These are phyloP conservation scores for Nannochloris sp. DNA, from an alignment of 139 green algal genomes.

Conservation along the genomic window DNA sequence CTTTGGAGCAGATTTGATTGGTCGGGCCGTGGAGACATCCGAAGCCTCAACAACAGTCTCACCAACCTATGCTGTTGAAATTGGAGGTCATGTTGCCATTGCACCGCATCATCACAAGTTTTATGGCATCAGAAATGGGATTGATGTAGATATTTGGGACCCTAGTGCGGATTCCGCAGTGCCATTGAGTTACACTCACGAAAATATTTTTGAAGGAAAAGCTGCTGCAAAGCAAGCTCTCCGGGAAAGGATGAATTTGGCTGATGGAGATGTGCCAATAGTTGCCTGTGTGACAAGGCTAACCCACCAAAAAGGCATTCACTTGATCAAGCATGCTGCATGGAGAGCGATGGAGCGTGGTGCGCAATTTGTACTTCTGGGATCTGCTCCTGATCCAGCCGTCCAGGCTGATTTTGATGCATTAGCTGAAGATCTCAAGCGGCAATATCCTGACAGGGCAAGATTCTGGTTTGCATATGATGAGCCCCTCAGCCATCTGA, in stretches of 20 bases:
- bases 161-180: constrained; percentile 66
- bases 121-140: constrained; percentile 88
- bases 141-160: constrained; percentile 97
- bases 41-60: constrained; percentile 86
- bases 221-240: constrained; percentile 52
- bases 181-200: constrained; percentile 54
- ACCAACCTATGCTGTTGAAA: constrained; percentile 85
- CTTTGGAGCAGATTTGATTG: constrained; percentile 80
- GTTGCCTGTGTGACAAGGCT: constrained; percentile 70
- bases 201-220: constrained; percentile 47
- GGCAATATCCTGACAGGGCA: constrained; percentile 65
- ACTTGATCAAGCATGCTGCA: constrained; percentile 95
- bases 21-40: constrained; percentile 43
- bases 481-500: constrained; percentile 80
- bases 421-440: constrained; percentile 50
- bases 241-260: constrained; percentile 48
- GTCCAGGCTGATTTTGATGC: constrained; percentile 81
- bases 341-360: constrained; percentile 80
- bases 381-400: constrained; percentile 72
- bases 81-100: constrained; percentile 62
- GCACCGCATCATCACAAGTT: constrained; percentile 69
- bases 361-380: constrained; percentile 96
- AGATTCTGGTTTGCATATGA: constrained; percentile 82
- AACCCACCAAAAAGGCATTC: constrained; percentile 93
- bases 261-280: constrained; percentile 54